These are phyloP conservation scores for Rhodosporidiobolus odoratus DNA, from an alignment of 768 basidiomycete genomes.

Conservation along the genomic window DNA sequence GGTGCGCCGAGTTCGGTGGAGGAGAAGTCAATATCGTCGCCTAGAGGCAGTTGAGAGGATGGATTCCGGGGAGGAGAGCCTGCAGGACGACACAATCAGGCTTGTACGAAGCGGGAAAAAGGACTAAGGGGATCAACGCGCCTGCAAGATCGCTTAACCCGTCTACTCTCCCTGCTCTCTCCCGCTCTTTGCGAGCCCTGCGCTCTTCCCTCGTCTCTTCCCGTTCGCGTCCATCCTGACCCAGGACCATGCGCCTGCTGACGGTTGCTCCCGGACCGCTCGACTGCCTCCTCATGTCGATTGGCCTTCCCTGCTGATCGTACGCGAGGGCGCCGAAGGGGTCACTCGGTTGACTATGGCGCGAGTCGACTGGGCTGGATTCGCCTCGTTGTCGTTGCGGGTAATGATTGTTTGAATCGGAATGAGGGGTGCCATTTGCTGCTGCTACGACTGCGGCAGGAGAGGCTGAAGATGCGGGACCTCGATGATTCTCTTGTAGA, in stretches of 20 bases:
- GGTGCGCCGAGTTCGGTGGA: background rate
- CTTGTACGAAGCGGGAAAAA: no score
- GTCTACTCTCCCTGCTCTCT: background rate
- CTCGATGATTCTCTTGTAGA: no score
- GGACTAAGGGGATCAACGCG: no score
- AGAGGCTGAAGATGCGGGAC: no score
- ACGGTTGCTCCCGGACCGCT: slow-evolving; percentile 13
- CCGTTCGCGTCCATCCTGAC: slow-evolving; percentile 11
- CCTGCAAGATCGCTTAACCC: background rate
- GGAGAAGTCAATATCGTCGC: background rate
- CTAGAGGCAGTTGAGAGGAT: no score
- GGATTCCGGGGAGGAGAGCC: background rate
- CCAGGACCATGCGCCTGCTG: slow-evolving; percentile 3
- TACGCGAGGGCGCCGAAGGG: background rate
- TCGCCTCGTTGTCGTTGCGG: no score
- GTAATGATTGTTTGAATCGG: no score
- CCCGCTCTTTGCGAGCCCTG: slow-evolving; percentile 21
- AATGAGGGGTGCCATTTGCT: no score
- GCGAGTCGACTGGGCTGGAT: background rate
- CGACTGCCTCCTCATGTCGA: background rate
- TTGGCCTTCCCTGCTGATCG: background rate
- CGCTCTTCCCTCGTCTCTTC: slow-evolving; percentile 37
- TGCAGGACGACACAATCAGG: background rate
- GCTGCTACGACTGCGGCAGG: no score
- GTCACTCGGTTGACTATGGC: background rate